These are phyloP conservation scores for Ogataea haglerorum DNA, from an alignment of 805 yeast species.

Conservation along the genomic window DNA sequence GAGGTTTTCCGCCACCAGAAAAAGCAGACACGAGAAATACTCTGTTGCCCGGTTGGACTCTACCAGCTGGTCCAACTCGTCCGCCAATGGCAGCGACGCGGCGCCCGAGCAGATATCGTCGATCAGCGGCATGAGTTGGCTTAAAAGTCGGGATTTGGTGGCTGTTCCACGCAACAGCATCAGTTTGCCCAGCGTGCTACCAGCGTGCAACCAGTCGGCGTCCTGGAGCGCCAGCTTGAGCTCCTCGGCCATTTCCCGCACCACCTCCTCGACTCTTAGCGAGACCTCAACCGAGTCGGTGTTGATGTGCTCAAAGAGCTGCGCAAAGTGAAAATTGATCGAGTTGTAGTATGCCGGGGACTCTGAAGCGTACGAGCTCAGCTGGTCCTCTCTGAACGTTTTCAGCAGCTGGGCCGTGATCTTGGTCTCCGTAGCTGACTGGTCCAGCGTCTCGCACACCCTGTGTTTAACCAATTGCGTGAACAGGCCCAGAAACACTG, in stretches of 20 bases:
- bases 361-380: slow-evolving; percentile 11
- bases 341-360: slow-evolving; percentile 21
- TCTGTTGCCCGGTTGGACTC: slow-evolving; percentile 5
- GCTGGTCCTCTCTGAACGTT: slow-evolving; percentile 23
- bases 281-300: slow-evolving; percentile 16
- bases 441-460: slow-evolving; percentile 19
- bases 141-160: slow-evolving; percentile 3
- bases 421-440: slow-evolving; percentile 8
- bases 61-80: background rate
- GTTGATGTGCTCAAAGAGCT: slow-evolving; percentile 18
- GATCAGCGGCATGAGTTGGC: slow-evolving; percentile 5
- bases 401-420: slow-evolving; percentile 14
- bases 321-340: slow-evolving; percentile 15
- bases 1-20: slow-evolving; percentile 14
- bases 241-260: slow-evolving; percentile 14
- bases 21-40: slow-evolving; percentile 9
- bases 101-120: slow-evolving; percentile 10
- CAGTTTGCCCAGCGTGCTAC: slow-evolving; percentile 9
- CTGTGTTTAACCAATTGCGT: slow-evolving; percentile 16
- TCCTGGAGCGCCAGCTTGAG: slow-evolving; percentile 1
- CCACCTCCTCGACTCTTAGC: slow-evolving; percentile 19
- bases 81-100: background rate
- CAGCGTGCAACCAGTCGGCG: slow-evolving; percentile 6
- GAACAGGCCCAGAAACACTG: slow-evolving; percentile 9
- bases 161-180: slow-evolving; percentile 8